Conservation (phyloP, 495 filamentous ascomycete species). For the Trichoderma orchidacearum region DNA sequence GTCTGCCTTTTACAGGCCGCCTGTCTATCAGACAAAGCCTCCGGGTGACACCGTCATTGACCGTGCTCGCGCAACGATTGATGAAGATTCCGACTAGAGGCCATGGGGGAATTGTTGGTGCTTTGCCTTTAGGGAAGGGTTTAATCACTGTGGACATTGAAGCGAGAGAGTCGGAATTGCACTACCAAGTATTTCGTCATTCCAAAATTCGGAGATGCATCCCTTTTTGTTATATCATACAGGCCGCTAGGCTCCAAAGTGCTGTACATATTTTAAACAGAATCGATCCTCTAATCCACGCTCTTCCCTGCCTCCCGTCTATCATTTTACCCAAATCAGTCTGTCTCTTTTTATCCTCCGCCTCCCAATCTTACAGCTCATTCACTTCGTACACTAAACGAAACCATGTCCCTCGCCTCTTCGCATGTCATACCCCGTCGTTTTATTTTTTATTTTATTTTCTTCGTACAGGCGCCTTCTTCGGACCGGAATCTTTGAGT, state of each 20-base stretch:
- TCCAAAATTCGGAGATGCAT: background rate
- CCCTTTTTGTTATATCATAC: background rate
- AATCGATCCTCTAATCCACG: background rate
- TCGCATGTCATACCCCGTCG: background rate
- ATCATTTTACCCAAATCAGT: background rate
- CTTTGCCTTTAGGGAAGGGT: no score
- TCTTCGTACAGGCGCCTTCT: slow-evolving; percentile 11
- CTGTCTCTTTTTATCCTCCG: background rate
- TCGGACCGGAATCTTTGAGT: background rate
- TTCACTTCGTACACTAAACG: no score
- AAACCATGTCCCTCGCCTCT: no score
- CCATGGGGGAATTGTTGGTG: slow-evolving; percentile 4
- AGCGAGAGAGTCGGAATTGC: background rate
- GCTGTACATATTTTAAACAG: background rate
- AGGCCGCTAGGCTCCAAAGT: background rate
- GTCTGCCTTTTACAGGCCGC: slow-evolving; percentile 57
- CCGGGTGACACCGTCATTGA: slow-evolving; percentile 35
- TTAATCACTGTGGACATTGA: background rate
- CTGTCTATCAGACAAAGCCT: slow-evolving; percentile 28
- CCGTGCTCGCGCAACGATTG: slow-evolving; percentile 32
- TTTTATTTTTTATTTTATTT: no score
- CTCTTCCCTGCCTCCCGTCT: background rate
- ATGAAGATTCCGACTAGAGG: slow-evolving; percentile 36
- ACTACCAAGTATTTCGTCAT: background rate
- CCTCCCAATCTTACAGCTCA: background rate